A percentile compares a stretch with the other conserved stretches of the same genome.
Conservation (phyloP, 495 filamentous ascomycete genomes). For the Aspergillus carlsbadensis region DNA sequence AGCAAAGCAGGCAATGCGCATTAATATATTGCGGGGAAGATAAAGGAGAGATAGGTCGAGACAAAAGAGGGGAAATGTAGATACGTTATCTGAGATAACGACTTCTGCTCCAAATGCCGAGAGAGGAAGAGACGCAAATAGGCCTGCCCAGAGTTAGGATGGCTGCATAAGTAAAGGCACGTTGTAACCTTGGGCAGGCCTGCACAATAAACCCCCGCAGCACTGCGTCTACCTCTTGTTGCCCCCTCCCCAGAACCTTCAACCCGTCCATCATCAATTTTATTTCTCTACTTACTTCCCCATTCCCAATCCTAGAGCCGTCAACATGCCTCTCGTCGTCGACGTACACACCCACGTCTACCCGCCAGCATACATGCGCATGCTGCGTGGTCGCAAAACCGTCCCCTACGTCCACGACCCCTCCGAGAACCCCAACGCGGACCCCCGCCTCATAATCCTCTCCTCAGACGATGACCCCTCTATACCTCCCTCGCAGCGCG, state of each 20-base stretch:
- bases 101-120: not conserved
- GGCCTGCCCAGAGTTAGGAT: no score
- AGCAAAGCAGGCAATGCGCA: not conserved
- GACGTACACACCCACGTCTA: constrained; percentile 97
- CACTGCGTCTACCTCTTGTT: not conserved
- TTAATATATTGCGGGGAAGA: not conserved
- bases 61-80: not conserved
- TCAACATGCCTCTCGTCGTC: constrained; percentile 52
- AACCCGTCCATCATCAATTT: not conserved
- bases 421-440: constrained; percentile 48
- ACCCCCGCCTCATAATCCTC: constrained; percentile 79
- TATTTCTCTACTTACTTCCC: not conserved
- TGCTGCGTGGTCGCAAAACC: constrained; percentile 70
- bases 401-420: constrained; percentile 80
- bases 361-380: constrained; percentile 75
- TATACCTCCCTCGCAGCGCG: constrained; percentile 51
- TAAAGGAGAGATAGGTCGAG: not conserved
- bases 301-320: not conserved
- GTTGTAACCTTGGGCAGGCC: no score
- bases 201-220: not conserved
- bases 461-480: constrained; percentile 58
- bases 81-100: constrained; percentile 4
- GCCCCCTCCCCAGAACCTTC: not conserved
- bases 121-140: not conserved
- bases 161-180: no score